These are phyloP conservation scores for Aspergillus sp. DNA, from an alignment of 2,329 filamentous ascomycete genomes.

Conservation along the genomic window DNA sequence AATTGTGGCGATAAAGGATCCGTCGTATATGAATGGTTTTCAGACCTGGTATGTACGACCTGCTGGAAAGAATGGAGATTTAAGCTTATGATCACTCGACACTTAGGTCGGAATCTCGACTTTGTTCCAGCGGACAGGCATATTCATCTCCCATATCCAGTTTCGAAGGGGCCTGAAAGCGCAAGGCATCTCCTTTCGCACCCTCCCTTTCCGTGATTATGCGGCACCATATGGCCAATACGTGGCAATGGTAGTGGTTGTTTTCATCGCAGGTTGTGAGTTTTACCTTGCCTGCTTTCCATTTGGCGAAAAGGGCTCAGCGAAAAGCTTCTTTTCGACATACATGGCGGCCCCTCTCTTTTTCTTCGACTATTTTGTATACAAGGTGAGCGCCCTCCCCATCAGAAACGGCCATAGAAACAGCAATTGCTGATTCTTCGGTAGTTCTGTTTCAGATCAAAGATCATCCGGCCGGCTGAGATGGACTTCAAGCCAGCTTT, in stretches of 20 bases:
- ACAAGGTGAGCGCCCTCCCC: constrained; percentile 11
- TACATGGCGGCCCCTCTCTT: constrained; percentile 27
- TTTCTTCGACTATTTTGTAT: constrained; percentile 21
- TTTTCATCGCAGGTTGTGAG: constrained; percentile 24
- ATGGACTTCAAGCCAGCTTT: constrained; percentile 17
- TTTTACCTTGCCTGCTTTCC: constrained; percentile 26
- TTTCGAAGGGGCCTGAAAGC: constrained; percentile 21
- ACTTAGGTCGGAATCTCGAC: constrained; percentile 22
- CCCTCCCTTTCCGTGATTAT: constrained; percentile 19
- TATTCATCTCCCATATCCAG: constrained; percentile 20
- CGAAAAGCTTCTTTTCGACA: constrained; percentile 24
- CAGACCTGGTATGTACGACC: constrained; percentile 13
- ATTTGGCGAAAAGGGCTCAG: constrained; percentile 22
- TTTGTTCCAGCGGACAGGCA: constrained; percentile 21
- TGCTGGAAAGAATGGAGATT: not conserved
- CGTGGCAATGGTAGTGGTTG: constrained; percentile 16
- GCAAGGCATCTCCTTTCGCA: constrained; percentile 17
- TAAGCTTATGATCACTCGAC: not conserved
- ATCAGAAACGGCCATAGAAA: not conserved
- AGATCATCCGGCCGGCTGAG: constrained; percentile 13
- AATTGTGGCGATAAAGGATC: constrained; percentile 21
- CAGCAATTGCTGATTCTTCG: not conserved
- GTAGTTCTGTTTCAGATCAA: constrained; percentile 16
- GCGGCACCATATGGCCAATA: constrained; percentile 20
- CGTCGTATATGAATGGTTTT: constrained; percentile 28